phyloP scores from a whole-genome alignment of 768 basidiomycete species.

The Rhodotorula toruloides region DNA sequence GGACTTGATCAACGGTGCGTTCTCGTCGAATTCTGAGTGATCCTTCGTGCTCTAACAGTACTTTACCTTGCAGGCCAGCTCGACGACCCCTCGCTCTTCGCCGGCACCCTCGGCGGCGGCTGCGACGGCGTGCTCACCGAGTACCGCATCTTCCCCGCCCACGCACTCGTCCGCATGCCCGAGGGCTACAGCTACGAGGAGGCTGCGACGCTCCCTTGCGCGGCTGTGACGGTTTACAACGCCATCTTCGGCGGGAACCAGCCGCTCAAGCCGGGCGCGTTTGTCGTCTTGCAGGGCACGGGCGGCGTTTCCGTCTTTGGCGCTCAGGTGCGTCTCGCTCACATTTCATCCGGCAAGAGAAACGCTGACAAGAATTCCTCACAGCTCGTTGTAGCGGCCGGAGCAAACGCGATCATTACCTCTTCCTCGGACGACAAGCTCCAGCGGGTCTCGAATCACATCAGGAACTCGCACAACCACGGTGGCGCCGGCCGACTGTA shows the following conservation, averaged over 20 bases:
- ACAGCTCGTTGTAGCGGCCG: constrained; percentile 60
- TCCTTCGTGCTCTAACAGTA: not conserved
- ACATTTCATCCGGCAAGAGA: too few species aligned
- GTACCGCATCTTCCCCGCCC: constrained; percentile 46
- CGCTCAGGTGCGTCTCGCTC: too few species aligned
- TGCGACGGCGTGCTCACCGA: constrained; percentile 52
- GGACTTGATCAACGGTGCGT: not conserved
- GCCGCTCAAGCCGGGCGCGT: constrained; percentile 3
- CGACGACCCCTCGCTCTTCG: not conserved
- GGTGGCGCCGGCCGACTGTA: constrained; percentile 43
- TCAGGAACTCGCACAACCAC: constrained; percentile 48
- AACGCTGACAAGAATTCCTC: too few species aligned
- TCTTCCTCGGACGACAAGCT: constrained; percentile 64
- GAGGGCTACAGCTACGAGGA: constrained; percentile 60
- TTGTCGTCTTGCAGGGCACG: constrained; percentile 34
- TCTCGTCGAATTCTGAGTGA: not conserved
- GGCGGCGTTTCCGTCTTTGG: constrained; percentile 51
- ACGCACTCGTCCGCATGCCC: constrained; percentile 54
- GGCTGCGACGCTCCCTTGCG: constrained; percentile 62
- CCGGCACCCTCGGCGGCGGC: constrained; percentile 15
- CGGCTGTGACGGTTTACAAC: constrained; percentile 61
- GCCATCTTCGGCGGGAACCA: not conserved
- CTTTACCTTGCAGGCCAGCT: not conserved
- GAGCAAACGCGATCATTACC: constrained; percentile 62
- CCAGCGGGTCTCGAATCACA: constrained; percentile 54